A percentile compares a stretch with the other conserved stretches of the same genome.
phyloP scores from a whole-genome alignment of 345 rosid genomes.

The Brassica nigra region DNA sequence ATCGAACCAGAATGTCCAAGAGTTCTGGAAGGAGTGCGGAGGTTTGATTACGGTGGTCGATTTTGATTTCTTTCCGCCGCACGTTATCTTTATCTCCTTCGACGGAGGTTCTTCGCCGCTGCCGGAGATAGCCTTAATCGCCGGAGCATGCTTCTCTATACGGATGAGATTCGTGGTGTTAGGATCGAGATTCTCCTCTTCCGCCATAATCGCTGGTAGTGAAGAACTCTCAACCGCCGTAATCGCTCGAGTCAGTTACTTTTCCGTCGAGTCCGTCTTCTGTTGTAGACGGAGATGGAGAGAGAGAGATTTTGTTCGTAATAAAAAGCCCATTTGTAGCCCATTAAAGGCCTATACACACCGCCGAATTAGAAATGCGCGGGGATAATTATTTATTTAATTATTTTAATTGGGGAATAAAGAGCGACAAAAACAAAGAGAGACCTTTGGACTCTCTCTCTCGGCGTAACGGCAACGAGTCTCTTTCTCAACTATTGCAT shows the following conservation, averaged over 20 bases:
- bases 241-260: slow-evolving; percentile 4
- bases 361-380: slow-evolving; percentile 11
- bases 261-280: slow-evolving; percentile 14
- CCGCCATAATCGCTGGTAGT: slow-evolving; percentile 12
- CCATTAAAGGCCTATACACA: slow-evolving; percentile 7
- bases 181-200: slow-evolving; percentile 38
- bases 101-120: slow-evolving; percentile 39
- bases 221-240: slow-evolving; percentile 25
- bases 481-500: slow-evolving; percentile 9
- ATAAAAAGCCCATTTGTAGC: slow-evolving; percentile 10
- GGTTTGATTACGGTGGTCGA: slow-evolving; percentile 25
- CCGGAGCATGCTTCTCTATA: slow-evolving; percentile 25
- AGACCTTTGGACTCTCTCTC: not conserved
- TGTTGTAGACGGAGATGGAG: slow-evolving; percentile 12
- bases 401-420: not conserved
- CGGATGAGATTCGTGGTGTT: slow-evolving; percentile 20
- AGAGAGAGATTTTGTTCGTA: not conserved
- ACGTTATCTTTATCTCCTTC: slow-evolving; percentile 55
- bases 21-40: slow-evolving; percentile 65
- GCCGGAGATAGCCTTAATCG: slow-evolving; percentile 20
- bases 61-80: slow-evolving; percentile 38
- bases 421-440: slow-evolving; percentile 25
- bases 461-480: slow-evolving; percentile 38
- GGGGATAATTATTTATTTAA: not conserved
- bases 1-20: slow-evolving; percentile 95